A percentile compares a stretch with the other conserved stretches of the same genome.
Conservation (phyloP, 2,329 filamentous ascomycete genomes). For the Hymenoscyphus albidus region DNA sequence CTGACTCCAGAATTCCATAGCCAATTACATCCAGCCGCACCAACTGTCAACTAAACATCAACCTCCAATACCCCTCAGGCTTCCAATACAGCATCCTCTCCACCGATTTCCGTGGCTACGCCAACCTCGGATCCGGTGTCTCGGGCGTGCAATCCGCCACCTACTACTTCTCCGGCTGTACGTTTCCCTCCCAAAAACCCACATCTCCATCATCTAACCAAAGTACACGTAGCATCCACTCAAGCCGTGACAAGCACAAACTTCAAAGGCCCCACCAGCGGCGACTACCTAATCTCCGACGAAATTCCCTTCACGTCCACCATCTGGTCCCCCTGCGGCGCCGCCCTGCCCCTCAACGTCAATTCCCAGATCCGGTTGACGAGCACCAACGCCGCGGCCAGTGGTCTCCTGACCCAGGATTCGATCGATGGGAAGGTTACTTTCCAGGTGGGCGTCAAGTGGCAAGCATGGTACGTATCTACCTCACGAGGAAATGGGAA, state of each 20-base stretch:
- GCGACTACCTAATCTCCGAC: conserved; percentile 42
- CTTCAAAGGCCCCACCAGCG: conserved; percentile 41
- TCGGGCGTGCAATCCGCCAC: conserved; percentile 48
- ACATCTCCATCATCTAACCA: neutral
- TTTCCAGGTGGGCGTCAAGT: conserved; percentile 41
- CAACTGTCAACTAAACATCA: conserved; percentile 52
- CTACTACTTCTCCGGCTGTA: conserved; percentile 50
- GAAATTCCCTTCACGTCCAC: conserved; percentile 42
- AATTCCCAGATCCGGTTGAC: conserved; percentile 48
- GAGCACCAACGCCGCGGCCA: conserved; percentile 31
- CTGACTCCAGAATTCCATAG: no score
- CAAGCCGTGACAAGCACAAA: conserved; percentile 39
- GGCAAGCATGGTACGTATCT: conserved; percentile 32
- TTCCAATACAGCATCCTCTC: conserved; percentile 51
- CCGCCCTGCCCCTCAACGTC: conserved; percentile 48
- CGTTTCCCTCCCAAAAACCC: neutral
- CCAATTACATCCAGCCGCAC: conserved; percentile 43
- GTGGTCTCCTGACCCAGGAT: conserved; percentile 44
- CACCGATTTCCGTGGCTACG: conserved; percentile 51
- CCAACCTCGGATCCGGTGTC: conserved; percentile 43
- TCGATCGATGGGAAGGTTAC: conserved; percentile 47
- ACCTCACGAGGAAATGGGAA: neutral
- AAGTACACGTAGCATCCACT: conserved; percentile 27
- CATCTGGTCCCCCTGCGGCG: conserved; percentile 51
- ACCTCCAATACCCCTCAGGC: conserved; percentile 47